Percentiles rank a stretch among this genome's conserved stretches.
These are phyloP conservation scores for Raddia distichophylla DNA, from an alignment of 176 grass and related monocot species.

Conservation along the genomic window DNA sequence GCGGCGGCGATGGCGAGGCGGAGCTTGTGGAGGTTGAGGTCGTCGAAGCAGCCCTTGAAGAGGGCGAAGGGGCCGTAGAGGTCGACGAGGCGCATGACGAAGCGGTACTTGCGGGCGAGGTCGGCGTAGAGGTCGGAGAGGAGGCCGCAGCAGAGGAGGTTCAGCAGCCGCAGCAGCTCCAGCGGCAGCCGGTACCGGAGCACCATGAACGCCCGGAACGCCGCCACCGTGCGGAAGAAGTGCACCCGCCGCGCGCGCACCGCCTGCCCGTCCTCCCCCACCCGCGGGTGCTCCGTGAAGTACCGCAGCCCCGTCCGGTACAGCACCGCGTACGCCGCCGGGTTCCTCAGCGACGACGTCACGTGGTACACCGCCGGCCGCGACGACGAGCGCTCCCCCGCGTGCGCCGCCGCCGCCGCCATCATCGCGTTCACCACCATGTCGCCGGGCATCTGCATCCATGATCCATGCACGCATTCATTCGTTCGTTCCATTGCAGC, in stretches of 20 bases:
- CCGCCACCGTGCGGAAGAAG: conserved; percentile 52
- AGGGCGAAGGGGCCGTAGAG: conserved; percentile 66
- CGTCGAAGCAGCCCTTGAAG: conserved; percentile 71
- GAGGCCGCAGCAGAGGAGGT: conserved; percentile 39
- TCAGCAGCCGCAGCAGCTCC: conserved; percentile 50
- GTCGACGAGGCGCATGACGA: conserved; percentile 64
- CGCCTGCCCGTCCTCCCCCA: conserved; percentile 43
- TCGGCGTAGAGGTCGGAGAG: conserved; percentile 33
- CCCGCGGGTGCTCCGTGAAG: conserved; percentile 67
- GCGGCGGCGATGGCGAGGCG: conserved; percentile 1
- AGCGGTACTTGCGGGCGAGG: conserved; percentile 52
- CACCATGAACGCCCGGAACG: conserved; percentile 66
- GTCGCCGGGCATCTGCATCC: conserved; percentile 76
- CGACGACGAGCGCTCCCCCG: background rate
- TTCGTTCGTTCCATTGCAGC: background rate
- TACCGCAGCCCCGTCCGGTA: conserved; percentile 49
- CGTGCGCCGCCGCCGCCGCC: conserved; percentile 43
- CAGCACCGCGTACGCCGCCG: conserved; percentile 54
- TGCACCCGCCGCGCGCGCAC: conserved; percentile 42
- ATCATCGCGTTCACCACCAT: conserved; percentile 97
- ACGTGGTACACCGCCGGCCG: conserved; percentile 55
- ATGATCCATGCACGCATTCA: background rate
- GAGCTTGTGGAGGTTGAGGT: conserved; percentile 43
- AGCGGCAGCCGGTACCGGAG: conserved; percentile 62
- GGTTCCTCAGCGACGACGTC: conserved; percentile 71